Base-by-base conservation (phyloP, 2,329 filamentous ascomycete species). In the Phyllosticta citrichinensis region DNA sequence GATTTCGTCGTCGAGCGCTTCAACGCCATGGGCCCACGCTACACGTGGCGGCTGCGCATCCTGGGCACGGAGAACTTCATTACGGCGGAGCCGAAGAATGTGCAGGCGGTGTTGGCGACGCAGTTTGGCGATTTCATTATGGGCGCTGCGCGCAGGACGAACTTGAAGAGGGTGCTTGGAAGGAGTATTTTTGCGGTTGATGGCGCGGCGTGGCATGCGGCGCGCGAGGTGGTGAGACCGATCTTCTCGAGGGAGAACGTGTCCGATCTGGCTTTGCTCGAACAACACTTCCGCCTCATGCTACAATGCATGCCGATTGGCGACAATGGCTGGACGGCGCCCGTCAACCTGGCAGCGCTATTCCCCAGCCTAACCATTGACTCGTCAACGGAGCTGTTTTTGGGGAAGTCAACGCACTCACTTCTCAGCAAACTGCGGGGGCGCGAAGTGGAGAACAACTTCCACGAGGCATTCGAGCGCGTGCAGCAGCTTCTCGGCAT, bases 271-370 rank as follows among this genome's bases (percentile, higher is more conserved):
- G 73, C 75, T 0, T 82, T 81, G 1, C 85, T 87, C 57, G 85
- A 88, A 65, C 73, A 70, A 2, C 84, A 88, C 72, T 76, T 87
- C 17, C 71, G 76, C 25, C 75, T 80, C n/a, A 77, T 79, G 24
- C 78, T 89, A 9, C 83, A 84, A 0, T 52, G 40, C 40, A 56
- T 56, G 55, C 55, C 55, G 3, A 10, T 52, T 19, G 56, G 30
- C 19, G 69, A 69, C 0, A 74, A 82, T 62, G 79, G 85, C 53
- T 71, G 71, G 71, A 19, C 63, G 25, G 27, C 75, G 6, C 74
- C 72, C 2, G 66, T 75, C 30, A 72, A 75, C 59, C 61, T 75
- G 8, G 73, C 75, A 55, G 66, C 68, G 17, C 70, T 79, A 5
- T 79, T 80, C 69, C 79, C 79, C 70, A 68, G 73, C 20, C 63